Percentiles rank a stretch among this genome's conserved stretches.
phyloP scores from a whole-genome alignment of 768 basidiomycete species.

The Hygrophorus russula region DNA sequence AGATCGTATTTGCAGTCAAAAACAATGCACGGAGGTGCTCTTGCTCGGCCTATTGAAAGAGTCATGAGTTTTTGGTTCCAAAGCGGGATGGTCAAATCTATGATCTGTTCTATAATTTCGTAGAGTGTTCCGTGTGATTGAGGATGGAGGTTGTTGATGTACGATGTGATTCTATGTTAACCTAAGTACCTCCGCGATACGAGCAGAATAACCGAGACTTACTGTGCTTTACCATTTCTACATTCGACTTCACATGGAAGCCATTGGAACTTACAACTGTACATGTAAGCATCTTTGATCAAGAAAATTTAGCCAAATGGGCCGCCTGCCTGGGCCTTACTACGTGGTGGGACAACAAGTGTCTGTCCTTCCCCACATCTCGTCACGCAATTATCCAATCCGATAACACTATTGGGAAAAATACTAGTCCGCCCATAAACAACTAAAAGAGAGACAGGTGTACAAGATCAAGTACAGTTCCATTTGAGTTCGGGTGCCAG shows the following conservation, averaged over 20 bases:
- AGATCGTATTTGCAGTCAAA: slow-evolving; percentile 1
- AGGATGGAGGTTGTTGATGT: slow-evolving; percentile 32
- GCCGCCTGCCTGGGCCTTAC: too few species aligned
- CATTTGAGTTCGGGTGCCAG: slow-evolving; percentile 35
- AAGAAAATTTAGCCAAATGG: too few species aligned
- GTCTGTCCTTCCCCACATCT: slow-evolving; percentile 15
- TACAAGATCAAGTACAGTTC: slow-evolving; percentile 32
- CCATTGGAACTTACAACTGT: slow-evolving; percentile 12
- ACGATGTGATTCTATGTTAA: slow-evolving; percentile 15
- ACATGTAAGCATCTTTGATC: too few species aligned
- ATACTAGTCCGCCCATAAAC: slow-evolving; percentile 22
- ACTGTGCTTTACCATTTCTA: slow-evolving; percentile 9
- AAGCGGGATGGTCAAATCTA: slow-evolving; percentile 18
- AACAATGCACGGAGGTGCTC: too few species aligned
- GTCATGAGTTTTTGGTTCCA: slow-evolving; percentile 16
- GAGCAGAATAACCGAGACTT: neutral
- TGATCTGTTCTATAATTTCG: slow-evolving; percentile 15
- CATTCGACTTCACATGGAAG: slow-evolving; percentile 13
- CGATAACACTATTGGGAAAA: slow-evolving; percentile 10
- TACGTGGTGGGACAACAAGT: slow-evolving; percentile 8
- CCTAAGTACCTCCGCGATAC: neutral
- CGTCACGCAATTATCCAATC: slow-evolving; percentile 14
- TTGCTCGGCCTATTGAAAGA: too few species aligned
- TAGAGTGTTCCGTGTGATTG: slow-evolving; percentile 13
- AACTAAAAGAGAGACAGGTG: slow-evolving; percentile 32